phyloP scores from a whole-genome alignment of 371 early-diverging fungal genomes.

The Gilbertella persicaria region DNA sequence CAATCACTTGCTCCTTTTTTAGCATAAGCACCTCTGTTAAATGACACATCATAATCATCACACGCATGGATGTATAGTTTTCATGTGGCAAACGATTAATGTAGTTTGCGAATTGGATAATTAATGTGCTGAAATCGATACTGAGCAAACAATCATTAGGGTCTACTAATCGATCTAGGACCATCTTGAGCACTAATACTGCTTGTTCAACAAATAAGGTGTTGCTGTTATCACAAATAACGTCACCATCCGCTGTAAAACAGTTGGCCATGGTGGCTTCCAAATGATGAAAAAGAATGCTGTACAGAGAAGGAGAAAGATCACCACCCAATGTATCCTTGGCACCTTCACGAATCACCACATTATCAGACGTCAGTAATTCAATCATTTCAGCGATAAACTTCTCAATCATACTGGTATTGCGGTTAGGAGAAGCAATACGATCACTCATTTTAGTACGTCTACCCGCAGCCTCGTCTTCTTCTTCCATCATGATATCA shows the following conservation, averaged over 20 bases:
- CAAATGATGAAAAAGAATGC: conserved; percentile 75
- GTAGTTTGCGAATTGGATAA: conserved; percentile 73
- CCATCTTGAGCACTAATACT: conserved; percentile 78
- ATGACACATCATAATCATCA: conserved; percentile 84
- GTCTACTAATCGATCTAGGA: conserved; percentile 75
- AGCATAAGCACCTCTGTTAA: conserved; percentile 76
- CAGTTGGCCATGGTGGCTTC: conserved; percentile 67
- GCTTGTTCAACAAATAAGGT: conserved; percentile 86
- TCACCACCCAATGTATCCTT: conserved; percentile 85
- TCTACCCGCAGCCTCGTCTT: conserved; percentile 19
- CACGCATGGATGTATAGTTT: conserved; percentile 60
- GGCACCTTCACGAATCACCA: conserved; percentile 83
- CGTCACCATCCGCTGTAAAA: conserved; percentile 70
- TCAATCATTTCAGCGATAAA: conserved; percentile 83
- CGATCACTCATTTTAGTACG: conserved; percentile 8
- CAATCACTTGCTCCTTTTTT: conserved; percentile 74
- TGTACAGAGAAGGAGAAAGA: conserved; percentile 73
- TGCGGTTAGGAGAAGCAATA: conserved; percentile 26
- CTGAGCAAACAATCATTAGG: conserved; percentile 64
- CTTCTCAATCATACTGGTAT: conserved; percentile 60
- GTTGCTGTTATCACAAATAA: conserved; percentile 66
- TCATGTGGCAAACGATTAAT: conserved; percentile 68
- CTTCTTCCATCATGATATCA: conserved; percentile 16
- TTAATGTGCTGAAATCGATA: conserved; percentile 78
- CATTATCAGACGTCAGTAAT: conserved; percentile 79